A percentile compares a stretch with the other conserved stretches of the same genome.
phyloP scores from a whole-genome alignment of 768 basidiomycete species.

The Panaeolus cyanescens region DNA sequence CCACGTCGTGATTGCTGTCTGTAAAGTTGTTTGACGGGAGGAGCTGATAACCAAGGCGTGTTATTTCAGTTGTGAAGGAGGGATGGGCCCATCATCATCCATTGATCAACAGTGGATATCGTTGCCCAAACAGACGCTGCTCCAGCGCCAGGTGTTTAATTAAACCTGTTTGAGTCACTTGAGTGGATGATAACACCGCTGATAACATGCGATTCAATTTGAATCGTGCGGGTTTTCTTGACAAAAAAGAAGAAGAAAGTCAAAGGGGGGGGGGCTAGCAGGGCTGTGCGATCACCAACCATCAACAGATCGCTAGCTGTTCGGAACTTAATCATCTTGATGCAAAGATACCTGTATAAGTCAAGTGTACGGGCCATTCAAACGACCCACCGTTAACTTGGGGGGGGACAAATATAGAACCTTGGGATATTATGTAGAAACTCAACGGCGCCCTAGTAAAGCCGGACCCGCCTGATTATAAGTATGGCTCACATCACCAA shows the following conservation, averaged over 20 bases:
- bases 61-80: neutral
- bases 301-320: slow-evolving; percentile 18
- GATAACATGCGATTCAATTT: neutral
- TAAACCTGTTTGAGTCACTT: neutral
- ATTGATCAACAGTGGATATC: neutral
- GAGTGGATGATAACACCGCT: neutral
- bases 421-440: neutral
- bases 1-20: neutral
- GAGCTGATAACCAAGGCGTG: neutral
- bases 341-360: neutral
- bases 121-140: neutral
- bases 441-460: neutral
- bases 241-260: neutral
- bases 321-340: neutral
- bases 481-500: neutral
- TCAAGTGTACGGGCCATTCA: neutral
- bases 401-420: neutral
- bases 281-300: slow-evolving; percentile 22
- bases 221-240: neutral
- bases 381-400: neutral
- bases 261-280: neutral
- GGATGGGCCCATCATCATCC: neutral
- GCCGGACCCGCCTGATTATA: neutral
- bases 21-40: neutral
- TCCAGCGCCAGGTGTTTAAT: slow-evolving; percentile 1